Base-by-base conservation (phyloP, 1,284 basidiomycete genomes). In the Phenoliferia sp. region DNA sequence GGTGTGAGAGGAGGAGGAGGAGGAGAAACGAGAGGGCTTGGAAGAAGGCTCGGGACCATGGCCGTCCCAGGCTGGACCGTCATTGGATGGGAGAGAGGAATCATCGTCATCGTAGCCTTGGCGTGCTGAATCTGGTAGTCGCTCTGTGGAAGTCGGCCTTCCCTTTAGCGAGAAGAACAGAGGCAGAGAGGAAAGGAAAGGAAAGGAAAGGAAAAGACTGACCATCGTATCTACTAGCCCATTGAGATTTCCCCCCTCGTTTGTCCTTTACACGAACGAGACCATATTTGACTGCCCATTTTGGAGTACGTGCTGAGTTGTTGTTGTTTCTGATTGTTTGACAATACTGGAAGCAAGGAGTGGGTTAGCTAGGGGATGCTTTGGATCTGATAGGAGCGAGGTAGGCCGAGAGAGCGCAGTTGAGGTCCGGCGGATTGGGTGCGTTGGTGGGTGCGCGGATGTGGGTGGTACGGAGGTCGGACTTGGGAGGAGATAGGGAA, bases 271-370 rank as follows among this genome's bases (percentile, higher is more conserved):
- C 87, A 77, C 94, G 85, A 73, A 96, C 86, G 59, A 97, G 87
- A 39, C 93, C 93, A 77, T 90, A 91, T 69, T 88, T 86, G 78
- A 92, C 84, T 0, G 90, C 90, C 94, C 94, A 98, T 78, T 95
- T 93, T 22, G 94, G 94, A 29, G 94, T 96, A 65, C 94, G 88
- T 33, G 85, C 83, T 76, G 90, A 85, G 75, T 87, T 94, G 82
- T 94, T 91, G 83, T 97, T 97, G 82, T 97, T 97, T 63, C 94
- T 85, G 73, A 98, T 88, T 80, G 95, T 96, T 87, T 96, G 80
- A 44, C 68, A 62, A 62, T 72, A 70, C 54, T 55, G 54, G n/a
- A n/a, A n/a, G n/a, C n/a, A n/a, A n/a, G n/a, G 19, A 15, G 15
- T 31, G 17, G 15, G 26, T 55, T 17, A 61, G 65, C 50, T 56